Evolutionary conservation across 805 yeast genomes (phyloP).

Genomic region (Metschnikowia noctiluminum): DNA sequence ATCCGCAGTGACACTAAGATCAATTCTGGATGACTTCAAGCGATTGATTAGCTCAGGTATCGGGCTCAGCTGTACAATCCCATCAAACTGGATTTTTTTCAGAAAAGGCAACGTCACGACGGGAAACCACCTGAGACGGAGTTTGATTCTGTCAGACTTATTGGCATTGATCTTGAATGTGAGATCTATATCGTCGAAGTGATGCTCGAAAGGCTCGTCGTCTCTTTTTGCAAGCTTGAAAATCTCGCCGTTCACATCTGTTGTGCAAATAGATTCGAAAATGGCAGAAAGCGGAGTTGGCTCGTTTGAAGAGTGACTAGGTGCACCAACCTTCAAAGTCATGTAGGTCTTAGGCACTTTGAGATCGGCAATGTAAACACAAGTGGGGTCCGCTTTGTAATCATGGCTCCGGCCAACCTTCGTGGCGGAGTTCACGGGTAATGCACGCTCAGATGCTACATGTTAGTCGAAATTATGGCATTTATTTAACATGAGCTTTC

Average conservation of each 20-base stretch:
- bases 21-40: conserved; percentile 15
- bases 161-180: conserved; percentile 16
- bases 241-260: conserved; percentile 25
- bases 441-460: conserved; percentile 13
- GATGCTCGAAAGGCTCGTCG: conserved; percentile 8
- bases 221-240: conserved; percentile 20
- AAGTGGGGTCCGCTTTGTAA: conserved; percentile 17
- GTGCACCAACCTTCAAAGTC: conserved; percentile 15
- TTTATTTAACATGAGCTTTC: not conserved
- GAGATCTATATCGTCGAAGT: conserved; percentile 8
- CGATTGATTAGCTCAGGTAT: conserved; percentile 7
- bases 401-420: conserved; percentile 30
- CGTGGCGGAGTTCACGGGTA: conserved; percentile 10
- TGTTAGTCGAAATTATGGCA: conserved; percentile 15
- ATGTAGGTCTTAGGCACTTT: conserved; percentile 32
- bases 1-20: conserved; percentile 19
- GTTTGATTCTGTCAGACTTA: conserved; percentile 14
- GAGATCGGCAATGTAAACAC: conserved; percentile 26
- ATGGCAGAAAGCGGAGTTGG: conserved; percentile 20
- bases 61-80: conserved; percentile 14
- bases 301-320: not conserved
- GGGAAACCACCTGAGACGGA: conserved; percentile 22
- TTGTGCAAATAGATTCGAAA: conserved; percentile 30
- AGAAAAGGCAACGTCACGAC: conserved; percentile 16
- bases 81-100: conserved; percentile 14